phyloP scores from a whole-genome alignment of 2,329 filamentous ascomycete species.

The Fusarium brachygibbosum region DNA sequence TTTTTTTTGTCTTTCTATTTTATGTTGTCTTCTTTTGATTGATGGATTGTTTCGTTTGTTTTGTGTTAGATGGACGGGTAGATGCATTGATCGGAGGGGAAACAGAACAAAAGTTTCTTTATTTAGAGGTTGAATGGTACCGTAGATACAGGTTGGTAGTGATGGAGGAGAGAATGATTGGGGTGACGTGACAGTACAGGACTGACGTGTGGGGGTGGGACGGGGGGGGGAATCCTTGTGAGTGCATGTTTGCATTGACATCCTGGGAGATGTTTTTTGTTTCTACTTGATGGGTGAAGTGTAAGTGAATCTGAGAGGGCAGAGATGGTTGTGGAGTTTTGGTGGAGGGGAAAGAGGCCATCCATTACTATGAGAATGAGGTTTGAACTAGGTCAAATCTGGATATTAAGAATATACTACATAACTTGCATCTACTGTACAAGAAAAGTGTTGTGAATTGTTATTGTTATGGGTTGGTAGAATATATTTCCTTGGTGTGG shows the following conservation, averaged over 20 bases:
- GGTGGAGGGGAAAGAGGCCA: too few species aligned
- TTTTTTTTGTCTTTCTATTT: background rate
- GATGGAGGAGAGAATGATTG: background rate
- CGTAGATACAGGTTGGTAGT: background rate
- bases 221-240: background rate
- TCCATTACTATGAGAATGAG: too few species aligned
- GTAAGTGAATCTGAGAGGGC: too few species aligned
- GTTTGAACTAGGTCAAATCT: too few species aligned
- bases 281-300: background rate
- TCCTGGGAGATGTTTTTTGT: background rate
- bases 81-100: slow-evolving; percentile 15
- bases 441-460: too few species aligned
- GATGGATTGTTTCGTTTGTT: slow-evolving; percentile 1
- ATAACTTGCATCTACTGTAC: too few species aligned
- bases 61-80: slow-evolving; percentile 19
- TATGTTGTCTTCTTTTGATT: background rate
- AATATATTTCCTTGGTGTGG: too few species aligned
- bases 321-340: too few species aligned
- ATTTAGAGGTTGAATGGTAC: slow-evolving; percentile 2
- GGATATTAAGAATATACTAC: too few species aligned
- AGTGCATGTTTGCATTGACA: slow-evolving; percentile 18
- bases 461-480: too few species aligned
- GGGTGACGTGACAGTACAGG: slow-evolving; percentile 2
- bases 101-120: background rate
- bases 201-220: slow-evolving; percentile 14